Evolutionary conservation across 2,329 filamentous ascomycete genomes (phyloP).

Genomic region (Calonectria pseudoturangicola): DNA sequence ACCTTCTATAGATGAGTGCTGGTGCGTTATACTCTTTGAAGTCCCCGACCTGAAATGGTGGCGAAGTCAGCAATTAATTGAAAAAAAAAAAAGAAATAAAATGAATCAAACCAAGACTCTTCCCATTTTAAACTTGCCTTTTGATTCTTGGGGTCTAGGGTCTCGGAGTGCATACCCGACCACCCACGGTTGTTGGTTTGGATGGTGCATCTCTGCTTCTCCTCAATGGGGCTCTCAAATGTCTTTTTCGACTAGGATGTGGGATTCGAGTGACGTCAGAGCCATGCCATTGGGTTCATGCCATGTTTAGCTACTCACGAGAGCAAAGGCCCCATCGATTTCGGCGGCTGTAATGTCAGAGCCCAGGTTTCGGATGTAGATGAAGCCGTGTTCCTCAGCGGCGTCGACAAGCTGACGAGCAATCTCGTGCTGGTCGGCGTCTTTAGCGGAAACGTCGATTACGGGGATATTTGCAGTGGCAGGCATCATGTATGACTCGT

Average conservation of each 20-base stretch:
- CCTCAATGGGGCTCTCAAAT: constrained; percentile 80
- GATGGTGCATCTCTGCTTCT: constrained; percentile 86
- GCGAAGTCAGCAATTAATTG: not conserved
- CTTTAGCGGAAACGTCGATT: constrained; percentile 79
- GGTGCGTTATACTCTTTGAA: constrained; percentile 84
- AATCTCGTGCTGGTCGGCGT: constrained; percentile 70
- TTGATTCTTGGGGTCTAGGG: constrained; percentile 88
- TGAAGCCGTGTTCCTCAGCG: constrained; percentile 88
- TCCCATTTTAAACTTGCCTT: constrained; percentile 69
- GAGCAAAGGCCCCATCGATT: constrained; percentile 82
- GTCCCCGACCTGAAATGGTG: constrained; percentile 79
- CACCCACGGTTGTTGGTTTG: constrained; percentile 90
- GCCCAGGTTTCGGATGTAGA: constrained; percentile 88
- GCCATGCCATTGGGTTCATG: not conserved
- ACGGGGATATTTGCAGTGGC: constrained; percentile 79
- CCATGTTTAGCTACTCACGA: constrained; percentile 71
- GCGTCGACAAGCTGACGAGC: constrained; percentile 86
- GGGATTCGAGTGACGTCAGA: constrained; percentile 3
- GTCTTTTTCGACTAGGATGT: constrained; percentile 76
- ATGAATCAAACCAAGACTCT: not conserved
- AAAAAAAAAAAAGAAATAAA: not conserved
- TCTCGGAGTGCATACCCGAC: constrained; percentile 91
- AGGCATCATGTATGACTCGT: constrained; percentile 45
- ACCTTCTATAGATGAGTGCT: not conserved
- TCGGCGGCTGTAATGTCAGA: constrained; percentile 79